phyloP scores from a whole-genome alignment of 176 grass and related monocot genomes.

The Eragrostis curvula region DNA sequence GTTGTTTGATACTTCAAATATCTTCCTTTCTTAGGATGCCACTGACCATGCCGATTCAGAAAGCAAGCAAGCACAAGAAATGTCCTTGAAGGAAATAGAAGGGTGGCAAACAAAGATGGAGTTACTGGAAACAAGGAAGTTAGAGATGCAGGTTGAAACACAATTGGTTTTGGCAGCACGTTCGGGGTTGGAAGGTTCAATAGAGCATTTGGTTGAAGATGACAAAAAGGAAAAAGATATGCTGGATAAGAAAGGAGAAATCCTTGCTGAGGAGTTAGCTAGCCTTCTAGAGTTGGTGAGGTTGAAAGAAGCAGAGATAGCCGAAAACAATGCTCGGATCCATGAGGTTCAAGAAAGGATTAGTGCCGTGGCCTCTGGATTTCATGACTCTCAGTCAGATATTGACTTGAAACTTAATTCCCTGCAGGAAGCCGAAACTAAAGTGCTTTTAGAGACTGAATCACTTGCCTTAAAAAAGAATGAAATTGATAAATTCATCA shows the following conservation, averaged over 20 bases:
- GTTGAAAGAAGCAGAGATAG: constrained; percentile 88
- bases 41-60: constrained; percentile 64
- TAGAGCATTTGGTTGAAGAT: constrained; percentile 77
- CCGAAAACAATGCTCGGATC: constrained; percentile 80
- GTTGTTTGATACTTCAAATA: constrained; percentile 12
- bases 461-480: constrained; percentile 61
- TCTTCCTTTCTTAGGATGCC: constrained; percentile 75
- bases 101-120: constrained; percentile 87
- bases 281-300: constrained; percentile 77
- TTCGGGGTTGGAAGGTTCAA: constrained; percentile 70
- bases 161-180: constrained; percentile 73
- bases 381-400: constrained; percentile 69
- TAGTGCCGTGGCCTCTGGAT: constrained; percentile 57
- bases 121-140: constrained; percentile 72
- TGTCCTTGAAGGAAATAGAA: constrained; percentile 69
- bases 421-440: constrained; percentile 56
- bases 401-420: constrained; percentile 69
- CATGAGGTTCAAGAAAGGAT: constrained; percentile 83
- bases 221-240: constrained; percentile 74
- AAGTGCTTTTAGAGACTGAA: constrained; percentile 69
- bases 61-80: constrained; percentile 67
- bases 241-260: constrained; percentile 63
- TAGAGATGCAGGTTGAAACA: constrained; percentile 84
- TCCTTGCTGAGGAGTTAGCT: constrained; percentile 72
- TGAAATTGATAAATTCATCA: constrained; percentile 66